These are phyloP conservation scores for Aspergillus tamarii DNA, from an alignment of 2,329 filamentous ascomycete species.

Conservation along the genomic window DNA sequence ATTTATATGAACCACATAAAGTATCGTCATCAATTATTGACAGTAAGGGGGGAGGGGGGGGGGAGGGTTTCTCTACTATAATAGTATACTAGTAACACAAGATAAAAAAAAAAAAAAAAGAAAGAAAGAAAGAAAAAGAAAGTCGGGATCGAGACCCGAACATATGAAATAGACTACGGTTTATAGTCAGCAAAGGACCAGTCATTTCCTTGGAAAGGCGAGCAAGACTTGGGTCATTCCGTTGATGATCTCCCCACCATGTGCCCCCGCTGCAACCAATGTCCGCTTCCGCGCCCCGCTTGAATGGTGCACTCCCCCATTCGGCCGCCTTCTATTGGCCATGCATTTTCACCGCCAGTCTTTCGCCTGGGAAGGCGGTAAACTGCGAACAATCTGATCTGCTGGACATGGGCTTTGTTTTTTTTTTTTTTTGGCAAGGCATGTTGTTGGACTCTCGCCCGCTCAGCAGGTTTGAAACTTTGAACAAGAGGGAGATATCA, in stretches of 20 bases:
- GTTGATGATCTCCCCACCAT: slow-evolving; percentile 4
- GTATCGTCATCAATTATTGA: neutral
- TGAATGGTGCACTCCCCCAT: neutral
- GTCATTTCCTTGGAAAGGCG: neutral
- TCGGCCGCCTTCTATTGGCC: neutral
- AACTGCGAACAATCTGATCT: neutral
- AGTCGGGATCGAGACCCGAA: neutral
- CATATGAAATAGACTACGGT: neutral
- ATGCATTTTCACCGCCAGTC: slow-evolving; percentile 4
- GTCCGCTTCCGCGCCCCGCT: slow-evolving; percentile 6
- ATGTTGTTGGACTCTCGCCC: neutral
- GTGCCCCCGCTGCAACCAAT: slow-evolving; percentile 2
- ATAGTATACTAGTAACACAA: neutral
- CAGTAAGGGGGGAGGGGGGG: neutral
- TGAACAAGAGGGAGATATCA: neutral
- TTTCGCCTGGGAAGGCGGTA: slow-evolving; percentile 6
- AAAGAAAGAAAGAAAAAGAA: slow-evolving; percentile 10
- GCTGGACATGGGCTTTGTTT: neutral
- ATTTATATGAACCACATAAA: neutral
- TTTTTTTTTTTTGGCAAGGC: neutral
- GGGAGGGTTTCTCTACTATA: no score
- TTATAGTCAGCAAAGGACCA: no score
- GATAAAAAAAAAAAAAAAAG: no score
- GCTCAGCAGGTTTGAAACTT: neutral
- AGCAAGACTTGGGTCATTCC: neutral